phyloP scores from a whole-genome alignment of 129 eudicot genomes.

The Mikania micrantha region DNA sequence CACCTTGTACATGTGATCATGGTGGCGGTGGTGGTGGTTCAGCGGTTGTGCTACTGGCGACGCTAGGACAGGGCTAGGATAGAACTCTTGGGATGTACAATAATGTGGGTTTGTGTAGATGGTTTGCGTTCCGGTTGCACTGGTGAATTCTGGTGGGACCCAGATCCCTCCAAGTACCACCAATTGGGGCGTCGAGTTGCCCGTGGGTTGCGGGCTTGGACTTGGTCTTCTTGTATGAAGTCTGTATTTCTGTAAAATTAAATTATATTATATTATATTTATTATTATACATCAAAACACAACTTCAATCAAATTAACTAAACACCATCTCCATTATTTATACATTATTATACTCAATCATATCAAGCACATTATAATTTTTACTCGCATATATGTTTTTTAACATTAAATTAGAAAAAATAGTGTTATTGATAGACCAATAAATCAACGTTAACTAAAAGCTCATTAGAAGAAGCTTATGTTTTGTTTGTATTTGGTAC shows the following conservation, averaged over 20 bases:
- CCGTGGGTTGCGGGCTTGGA: constrained; percentile 73
- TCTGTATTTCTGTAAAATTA: constrained; percentile 71
- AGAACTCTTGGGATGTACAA: constrained; percentile 63
- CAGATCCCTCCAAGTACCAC: constrained; percentile 97
- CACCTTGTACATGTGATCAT: constrained; percentile 43
- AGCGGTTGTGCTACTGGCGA: constrained; percentile 32
- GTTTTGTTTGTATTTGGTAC: background rate
- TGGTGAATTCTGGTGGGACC: constrained; percentile 94
- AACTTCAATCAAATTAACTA: too few species aligned
- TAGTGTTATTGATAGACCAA: too few species aligned
- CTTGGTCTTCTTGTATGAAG: constrained; percentile 96
- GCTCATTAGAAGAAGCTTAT: too few species aligned
- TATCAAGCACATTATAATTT: too few species aligned
- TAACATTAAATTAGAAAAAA: too few species aligned
- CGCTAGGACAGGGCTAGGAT: constrained; percentile 32
- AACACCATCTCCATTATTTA: too few species aligned
- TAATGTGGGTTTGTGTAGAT: constrained; percentile 63
- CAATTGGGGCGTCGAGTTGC: constrained; percentile 55
- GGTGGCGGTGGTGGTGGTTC: constrained; percentile 32
- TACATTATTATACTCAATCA: too few species aligned
- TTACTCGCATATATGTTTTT: too few species aligned
- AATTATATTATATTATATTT: too few species aligned
- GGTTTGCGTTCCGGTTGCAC: constrained; percentile 59
- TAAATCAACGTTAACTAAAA: too few species aligned
- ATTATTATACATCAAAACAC: background rate